Conservation (phyloP, 768 basidiomycete genomes). For the Melanogaster broomeanus region DNA sequence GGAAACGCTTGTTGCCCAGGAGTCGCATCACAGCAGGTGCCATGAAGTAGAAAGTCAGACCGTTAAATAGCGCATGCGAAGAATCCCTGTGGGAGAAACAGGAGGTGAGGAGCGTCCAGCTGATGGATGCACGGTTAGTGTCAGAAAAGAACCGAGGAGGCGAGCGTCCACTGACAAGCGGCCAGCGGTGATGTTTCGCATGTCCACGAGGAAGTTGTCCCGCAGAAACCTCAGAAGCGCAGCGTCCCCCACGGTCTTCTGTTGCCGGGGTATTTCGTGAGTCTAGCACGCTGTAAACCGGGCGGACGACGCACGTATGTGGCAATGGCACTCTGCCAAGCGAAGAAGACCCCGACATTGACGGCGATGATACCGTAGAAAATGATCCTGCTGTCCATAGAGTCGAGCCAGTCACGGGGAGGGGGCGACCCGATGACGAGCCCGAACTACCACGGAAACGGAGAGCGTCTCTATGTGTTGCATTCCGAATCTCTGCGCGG, state of each 20-base stretch:
- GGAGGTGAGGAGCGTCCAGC: slow-evolving; percentile 74
- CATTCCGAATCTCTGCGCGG: slow-evolving; percentile 14
- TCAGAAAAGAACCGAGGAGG: neutral
- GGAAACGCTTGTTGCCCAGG: slow-evolving; percentile 66
- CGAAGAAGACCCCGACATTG: slow-evolving; percentile 61
- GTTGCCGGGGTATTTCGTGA: slow-evolving; percentile 19
- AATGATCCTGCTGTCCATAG: slow-evolving; percentile 52
- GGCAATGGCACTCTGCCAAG: slow-evolving; percentile 50
- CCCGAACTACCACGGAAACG: slow-evolving; percentile 6
- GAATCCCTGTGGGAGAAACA: slow-evolving; percentile 68
- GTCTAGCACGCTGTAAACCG: neutral
- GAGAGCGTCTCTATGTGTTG: slow-evolving; percentile 22
- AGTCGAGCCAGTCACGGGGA: slow-evolving; percentile 43
- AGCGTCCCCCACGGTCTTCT: slow-evolving; percentile 42
- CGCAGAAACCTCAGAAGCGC: slow-evolving; percentile 49
- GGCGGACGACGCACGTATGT: slow-evolving; percentile 34
- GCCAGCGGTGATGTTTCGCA: slow-evolving; percentile 62
- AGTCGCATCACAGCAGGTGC: slow-evolving; percentile 60
- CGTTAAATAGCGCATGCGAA: slow-evolving; percentile 73
- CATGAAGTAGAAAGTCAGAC: slow-evolving; percentile 79
- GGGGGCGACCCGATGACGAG: slow-evolving; percentile 31
- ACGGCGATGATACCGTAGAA: slow-evolving; percentile 65
- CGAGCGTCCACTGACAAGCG: slow-evolving; percentile 51
- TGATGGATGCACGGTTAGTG: slow-evolving; percentile 26
- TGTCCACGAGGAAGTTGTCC: slow-evolving; percentile 63